Conservation (phyloP, 2,329 filamentous ascomycete species). For the Apiospora sp. region DNA sequence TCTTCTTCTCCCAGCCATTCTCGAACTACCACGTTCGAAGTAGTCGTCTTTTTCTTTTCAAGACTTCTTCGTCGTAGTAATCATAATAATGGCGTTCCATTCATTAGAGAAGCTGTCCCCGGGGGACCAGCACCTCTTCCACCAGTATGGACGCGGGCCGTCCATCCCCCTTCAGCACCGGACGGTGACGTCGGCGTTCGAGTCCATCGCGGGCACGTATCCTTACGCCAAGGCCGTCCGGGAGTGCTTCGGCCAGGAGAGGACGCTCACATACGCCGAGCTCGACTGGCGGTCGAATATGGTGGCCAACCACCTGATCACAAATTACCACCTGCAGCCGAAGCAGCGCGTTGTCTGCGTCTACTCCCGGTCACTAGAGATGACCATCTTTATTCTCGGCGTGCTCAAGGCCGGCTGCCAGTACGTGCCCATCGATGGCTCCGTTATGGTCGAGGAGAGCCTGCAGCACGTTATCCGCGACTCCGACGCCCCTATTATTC, state of each 20-base stretch:
- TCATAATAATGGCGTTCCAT: constrained; percentile 23
- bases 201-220: constrained; percentile 15
- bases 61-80: neutral
- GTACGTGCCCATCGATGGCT: constrained; percentile 20
- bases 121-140: constrained; percentile 23
- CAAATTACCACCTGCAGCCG: constrained; percentile 5
- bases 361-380: constrained; percentile 20
- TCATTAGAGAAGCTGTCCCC: constrained; percentile 20
- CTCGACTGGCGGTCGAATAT: constrained; percentile 23
- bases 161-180: constrained; percentile 16
- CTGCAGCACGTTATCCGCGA: constrained; percentile 23
- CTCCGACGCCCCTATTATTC: constrained; percentile 13
- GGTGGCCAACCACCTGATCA: constrained; percentile 23
- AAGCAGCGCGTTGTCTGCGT: constrained; percentile 23
- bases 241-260: constrained; percentile 21
- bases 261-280: constrained; percentile 19
- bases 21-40: neutral
- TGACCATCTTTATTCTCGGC: constrained; percentile 17
- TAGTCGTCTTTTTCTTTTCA: neutral
- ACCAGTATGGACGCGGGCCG: constrained; percentile 24
- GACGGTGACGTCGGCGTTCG: constrained; percentile 23
- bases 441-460: constrained; percentile 23
- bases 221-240: constrained; percentile 20
- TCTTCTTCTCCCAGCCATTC: constrained; percentile 1
- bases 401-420: constrained; percentile 21